Percentiles rank a stretch among this genome's conserved stretches.
These are phyloP conservation scores for Lyophyllum semitale DNA, from an alignment of 768 basidiomycete genomes.

Conservation along the genomic window DNA sequence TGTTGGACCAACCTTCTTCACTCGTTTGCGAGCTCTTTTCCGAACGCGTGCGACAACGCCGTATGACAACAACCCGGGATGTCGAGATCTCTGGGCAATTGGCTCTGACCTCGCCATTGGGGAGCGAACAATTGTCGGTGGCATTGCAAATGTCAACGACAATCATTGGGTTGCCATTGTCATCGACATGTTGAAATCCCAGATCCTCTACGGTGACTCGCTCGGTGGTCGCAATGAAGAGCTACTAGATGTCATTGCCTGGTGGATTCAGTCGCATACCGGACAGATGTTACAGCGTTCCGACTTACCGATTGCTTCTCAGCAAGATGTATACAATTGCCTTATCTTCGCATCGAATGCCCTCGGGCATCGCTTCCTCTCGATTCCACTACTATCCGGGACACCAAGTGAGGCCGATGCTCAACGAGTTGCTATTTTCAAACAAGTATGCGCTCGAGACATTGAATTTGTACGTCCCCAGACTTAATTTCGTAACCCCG, in stretches of 20 bases:
- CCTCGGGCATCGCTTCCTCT: background rate
- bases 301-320: background rate
- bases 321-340: background rate
- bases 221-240: background rate
- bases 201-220: background rate
- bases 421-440: background rate
- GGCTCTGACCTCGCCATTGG: too few relatives aligned
- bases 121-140: background rate
- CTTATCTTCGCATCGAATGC: background rate
- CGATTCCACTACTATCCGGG: background rate
- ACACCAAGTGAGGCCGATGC: background rate
- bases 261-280: background rate
- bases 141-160: background rate
- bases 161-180: background rate
- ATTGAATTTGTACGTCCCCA: background rate
- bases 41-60: too few relatives aligned
- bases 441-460: background rate
- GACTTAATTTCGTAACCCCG: too few relatives aligned
- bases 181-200: background rate
- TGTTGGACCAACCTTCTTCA: background rate
- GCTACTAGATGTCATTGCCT: background rate
- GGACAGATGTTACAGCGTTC: background rate
- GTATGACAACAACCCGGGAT: too few relatives aligned
- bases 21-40: background rate
- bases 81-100: too few relatives aligned